Evolutionary conservation across 2,329 filamentous ascomycete genomes (phyloP).

Genomic region (Aspergillus persii): DNA sequence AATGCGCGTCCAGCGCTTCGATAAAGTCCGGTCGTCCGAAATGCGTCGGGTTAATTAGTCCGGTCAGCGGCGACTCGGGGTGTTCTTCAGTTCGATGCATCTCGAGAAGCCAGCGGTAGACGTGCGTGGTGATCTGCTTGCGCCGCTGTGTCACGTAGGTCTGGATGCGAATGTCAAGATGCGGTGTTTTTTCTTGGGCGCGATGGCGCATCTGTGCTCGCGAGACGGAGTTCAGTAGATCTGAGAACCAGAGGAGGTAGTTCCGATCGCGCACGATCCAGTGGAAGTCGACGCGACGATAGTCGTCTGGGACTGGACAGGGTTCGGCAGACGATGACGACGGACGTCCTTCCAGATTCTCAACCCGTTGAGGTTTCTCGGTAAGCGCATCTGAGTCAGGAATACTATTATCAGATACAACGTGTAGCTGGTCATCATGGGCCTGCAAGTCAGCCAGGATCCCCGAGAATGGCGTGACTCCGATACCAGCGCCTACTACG

Average conservation of each 20-base stretch:
- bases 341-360: too few species aligned
- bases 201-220: neutral
- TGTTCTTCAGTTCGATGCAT: conserved; percentile 6
- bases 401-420: neutral
- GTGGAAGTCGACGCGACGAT: conserved; percentile 4
- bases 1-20: conserved; percentile 1
- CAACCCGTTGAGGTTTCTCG: neutral
- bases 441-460: neutral
- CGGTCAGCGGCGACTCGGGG: conserved; percentile 3
- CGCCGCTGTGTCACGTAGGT: conserved; percentile 2
- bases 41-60: conserved; percentile 5
- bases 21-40: conserved; percentile 5
- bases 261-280: conserved; percentile 4
- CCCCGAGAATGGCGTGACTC: neutral
- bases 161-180: conserved; percentile 1
- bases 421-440: neutral
- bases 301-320: neutral
- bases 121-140: conserved; percentile 2
- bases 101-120: conserved; percentile 5
- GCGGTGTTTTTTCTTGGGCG: neutral
- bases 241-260: conserved; percentile 6
- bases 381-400: neutral
- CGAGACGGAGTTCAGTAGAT: neutral
- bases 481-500: neutral
- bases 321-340: neutral